Conservation (phyloP, 805 yeast genomes). For the Pichia phayaonensis region DNA sequence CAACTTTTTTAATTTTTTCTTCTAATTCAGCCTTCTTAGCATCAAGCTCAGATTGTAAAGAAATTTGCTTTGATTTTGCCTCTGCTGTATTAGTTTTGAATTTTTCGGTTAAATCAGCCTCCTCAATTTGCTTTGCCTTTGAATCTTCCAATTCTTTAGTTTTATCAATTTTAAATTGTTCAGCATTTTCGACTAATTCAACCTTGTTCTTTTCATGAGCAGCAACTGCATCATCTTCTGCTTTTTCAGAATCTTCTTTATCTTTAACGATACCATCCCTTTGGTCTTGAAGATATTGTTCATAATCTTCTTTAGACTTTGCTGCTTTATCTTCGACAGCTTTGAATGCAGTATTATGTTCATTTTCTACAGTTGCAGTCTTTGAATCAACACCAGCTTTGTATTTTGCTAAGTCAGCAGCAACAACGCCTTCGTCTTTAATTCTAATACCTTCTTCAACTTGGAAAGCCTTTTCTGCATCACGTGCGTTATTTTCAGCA, state of each 20-base stretch:
- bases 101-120: slow-evolving; percentile 25
- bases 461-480: slow-evolving; percentile 25
- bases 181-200: slow-evolving; percentile 35
- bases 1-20: slow-evolving; percentile 24
- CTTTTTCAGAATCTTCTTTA: slow-evolving; percentile 35
- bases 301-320: slow-evolving; percentile 27
- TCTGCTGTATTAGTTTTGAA: slow-evolving; percentile 35
- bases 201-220: slow-evolving; percentile 40
- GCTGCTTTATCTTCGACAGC: slow-evolving; percentile 20
- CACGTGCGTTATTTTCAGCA: slow-evolving; percentile 27
- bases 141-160: slow-evolving; percentile 23
- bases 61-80: slow-evolving; percentile 33
- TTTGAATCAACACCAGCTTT: slow-evolving; percentile 35
- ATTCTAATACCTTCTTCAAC: slow-evolving; percentile 22
- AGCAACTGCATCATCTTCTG: slow-evolving; percentile 40
- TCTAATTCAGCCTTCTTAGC: slow-evolving; percentile 34
- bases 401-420: slow-evolving; percentile 31
- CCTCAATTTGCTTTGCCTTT: slow-evolving; percentile 26
- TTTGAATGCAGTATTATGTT: slow-evolving; percentile 20
- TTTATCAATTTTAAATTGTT: slow-evolving; percentile 33
- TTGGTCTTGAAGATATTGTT: slow-evolving; percentile 34
- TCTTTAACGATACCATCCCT: slow-evolving; percentile 38
- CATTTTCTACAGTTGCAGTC: slow-evolving; percentile 24
- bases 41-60: slow-evolving; percentile 28
- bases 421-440: slow-evolving; percentile 25